Base-by-base conservation (phyloP, 2,329 filamentous ascomycete genomes). In the Leptographium galeiforme region DNA sequence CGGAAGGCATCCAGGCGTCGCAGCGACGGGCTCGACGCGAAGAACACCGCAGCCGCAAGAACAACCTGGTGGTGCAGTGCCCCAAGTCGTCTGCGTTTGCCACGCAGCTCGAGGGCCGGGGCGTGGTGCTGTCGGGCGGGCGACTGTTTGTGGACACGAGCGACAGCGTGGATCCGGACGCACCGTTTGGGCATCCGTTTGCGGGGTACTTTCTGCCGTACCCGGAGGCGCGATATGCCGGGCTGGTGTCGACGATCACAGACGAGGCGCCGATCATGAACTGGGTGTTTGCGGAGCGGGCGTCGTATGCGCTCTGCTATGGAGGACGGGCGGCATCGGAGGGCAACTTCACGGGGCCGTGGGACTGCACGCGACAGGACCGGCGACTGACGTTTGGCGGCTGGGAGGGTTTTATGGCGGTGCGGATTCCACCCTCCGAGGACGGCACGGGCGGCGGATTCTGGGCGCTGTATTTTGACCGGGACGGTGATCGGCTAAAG, bases 171-270 rank as follows among this genome's bases (percentile, higher is more conserved):
- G 56, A 62, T 38, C 60, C 55, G 47, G 60, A 59, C 51, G 57
- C 61, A 51, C 61, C 57, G 1, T 64, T 66, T 50, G 71, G 74
- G 4, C 75, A 80, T 60, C 71, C 72, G 0, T 80, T 78, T 59
- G 70, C 74, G 4, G 77, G 77, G 32, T 80, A 81, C 59, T 80
- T 72, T 57, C 65, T 80, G 25, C 76, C 77, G 2, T 80, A 79
- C 57, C 77, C 77, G 4, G 77, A 77, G n/a, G 57, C 67, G n/a
- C 55, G 63, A 32, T 67, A 70, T 45, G 67, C 72, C 40, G 73
- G 73, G 5, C 62, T 75, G 2, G 72, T 75, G 33, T 73, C 69
- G 48, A 74, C 71, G 11, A 74, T 75, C 41, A 72, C 68, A 38
- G 68, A 74, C 50, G 70, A 70, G 14, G 70, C 72, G n/a, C 72